Evolutionary conservation across 2,329 filamentous ascomycete species (phyloP).

Genomic region (Penicillium sp.): DNA sequence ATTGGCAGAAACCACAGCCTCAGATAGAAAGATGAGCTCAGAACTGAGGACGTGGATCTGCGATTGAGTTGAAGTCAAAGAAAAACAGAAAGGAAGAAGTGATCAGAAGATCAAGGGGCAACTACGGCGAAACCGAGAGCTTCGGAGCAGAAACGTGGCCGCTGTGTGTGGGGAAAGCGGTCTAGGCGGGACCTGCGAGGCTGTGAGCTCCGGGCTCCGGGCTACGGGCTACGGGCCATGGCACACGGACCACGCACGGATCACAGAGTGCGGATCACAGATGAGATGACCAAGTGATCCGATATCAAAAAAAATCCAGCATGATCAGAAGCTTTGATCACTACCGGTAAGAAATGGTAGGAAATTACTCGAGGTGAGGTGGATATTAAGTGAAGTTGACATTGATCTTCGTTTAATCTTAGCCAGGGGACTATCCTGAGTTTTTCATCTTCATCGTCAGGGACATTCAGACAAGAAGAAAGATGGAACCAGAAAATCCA

Average conservation of each 20-base stretch:
- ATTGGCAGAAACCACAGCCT: slow-evolving; percentile 8
- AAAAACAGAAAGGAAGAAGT: slow-evolving; percentile 1
- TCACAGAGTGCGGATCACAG: not conserved
- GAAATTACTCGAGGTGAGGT: not conserved
- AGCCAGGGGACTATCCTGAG: slow-evolving; percentile 15
- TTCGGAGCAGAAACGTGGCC: slow-evolving; percentile 29
- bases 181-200: slow-evolving; percentile 13
- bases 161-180: slow-evolving; percentile 28
- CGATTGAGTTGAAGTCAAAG: not conserved
- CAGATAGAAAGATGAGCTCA: slow-evolving; percentile 7
- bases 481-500: slow-evolving; percentile 9
- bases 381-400: not conserved
- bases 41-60: not conserved
- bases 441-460: slow-evolving; percentile 16
- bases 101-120: slow-evolving; percentile 10
- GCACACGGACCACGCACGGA: slow-evolving; percentile 1
- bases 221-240: not conserved
- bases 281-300: too few species aligned
- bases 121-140: slow-evolving; percentile 11
- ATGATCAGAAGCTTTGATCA: too few species aligned
- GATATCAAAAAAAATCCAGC: too few species aligned
- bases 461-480: not conserved
- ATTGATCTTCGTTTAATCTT: slow-evolving; percentile 19
- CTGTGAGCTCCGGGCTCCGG: too few species aligned
- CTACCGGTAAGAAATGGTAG: not conserved